Conservation (phyloP, 495 filamentous ascomycete species). For the Sordaria brevicollis region DNA sequence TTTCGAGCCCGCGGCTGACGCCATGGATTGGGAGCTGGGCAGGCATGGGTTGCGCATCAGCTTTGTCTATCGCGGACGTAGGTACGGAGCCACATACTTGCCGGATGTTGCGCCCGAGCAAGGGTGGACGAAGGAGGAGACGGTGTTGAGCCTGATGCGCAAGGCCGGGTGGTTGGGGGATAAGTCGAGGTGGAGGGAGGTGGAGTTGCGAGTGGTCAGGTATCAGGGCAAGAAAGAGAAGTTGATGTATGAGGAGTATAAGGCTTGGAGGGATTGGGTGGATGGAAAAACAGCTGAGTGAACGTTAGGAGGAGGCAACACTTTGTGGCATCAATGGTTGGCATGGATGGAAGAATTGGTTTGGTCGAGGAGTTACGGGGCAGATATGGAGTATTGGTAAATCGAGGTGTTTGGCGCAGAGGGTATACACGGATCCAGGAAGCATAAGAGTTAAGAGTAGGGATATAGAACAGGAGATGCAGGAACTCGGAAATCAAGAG, state of each 20-base stretch:
- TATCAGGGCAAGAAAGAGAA: slow-evolving; percentile 73
- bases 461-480: neutral
- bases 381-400: neutral
- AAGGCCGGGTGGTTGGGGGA: slow-evolving; percentile 79
- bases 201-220: slow-evolving; percentile 62
- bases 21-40: slow-evolving; percentile 81
- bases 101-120: slow-evolving; percentile 89
- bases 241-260: slow-evolving; percentile 62
- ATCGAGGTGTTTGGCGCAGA: neutral
- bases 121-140: slow-evolving; percentile 92
- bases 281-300: slow-evolving; percentile 16
- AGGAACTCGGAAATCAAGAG: neutral
- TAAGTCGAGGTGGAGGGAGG: slow-evolving; percentile 61
- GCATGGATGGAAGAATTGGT: neutral
- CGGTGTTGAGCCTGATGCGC: slow-evolving; percentile 77
- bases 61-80: slow-evolving; percentile 55
- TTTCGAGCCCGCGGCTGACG: slow-evolving; percentile 59
- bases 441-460: no score
- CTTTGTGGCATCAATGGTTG: neutral
- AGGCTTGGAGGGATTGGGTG: slow-evolving; percentile 68
- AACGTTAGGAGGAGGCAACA: neutral
- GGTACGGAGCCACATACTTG: slow-evolving; percentile 78
- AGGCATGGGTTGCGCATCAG: slow-evolving; percentile 73
- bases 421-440: neutral
- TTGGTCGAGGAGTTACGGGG: neutral